Conservation (phyloP, 305 asterid species). For the Fraxinus xanthoxyloides region DNA sequence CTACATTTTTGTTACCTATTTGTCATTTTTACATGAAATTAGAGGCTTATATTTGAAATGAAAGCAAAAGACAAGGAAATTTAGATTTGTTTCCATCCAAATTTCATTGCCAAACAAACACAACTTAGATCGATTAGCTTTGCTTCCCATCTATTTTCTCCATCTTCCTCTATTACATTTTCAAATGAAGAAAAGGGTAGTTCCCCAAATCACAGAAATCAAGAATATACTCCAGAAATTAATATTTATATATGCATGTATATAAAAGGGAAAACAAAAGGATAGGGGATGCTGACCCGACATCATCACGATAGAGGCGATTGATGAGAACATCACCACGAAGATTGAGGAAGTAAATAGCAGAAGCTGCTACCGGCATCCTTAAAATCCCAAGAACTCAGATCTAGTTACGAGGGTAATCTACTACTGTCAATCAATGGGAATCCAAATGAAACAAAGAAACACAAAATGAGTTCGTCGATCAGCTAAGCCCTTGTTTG, state of each 20-base stretch:
- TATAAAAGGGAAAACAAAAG: background rate
- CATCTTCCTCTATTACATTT: background rate
- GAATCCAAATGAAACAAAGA: background rate
- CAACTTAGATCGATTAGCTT: background rate
- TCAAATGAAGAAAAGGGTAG: background rate
- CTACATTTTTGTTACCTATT: background rate
- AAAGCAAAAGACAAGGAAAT: background rate
- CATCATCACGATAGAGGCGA: slow-evolving; percentile 98
- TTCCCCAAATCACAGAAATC: background rate
- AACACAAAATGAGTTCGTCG: background rate
- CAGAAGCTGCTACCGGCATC: slow-evolving; percentile 99
- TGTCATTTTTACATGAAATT: background rate
- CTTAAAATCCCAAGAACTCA: slow-evolving; percentile 40
- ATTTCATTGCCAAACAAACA: background rate
- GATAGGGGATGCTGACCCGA: slow-evolving; percentile 53
- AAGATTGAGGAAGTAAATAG: slow-evolving; percentile 90
- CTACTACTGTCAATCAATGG: background rate
- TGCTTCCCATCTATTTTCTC: background rate
- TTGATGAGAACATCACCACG: slow-evolving; percentile 99
- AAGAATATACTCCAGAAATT: background rate
- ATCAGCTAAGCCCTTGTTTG: background rate
- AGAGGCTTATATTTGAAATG: background rate
- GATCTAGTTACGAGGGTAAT: slow-evolving; percentile 26
- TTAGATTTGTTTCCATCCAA: background rate
- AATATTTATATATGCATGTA: background rate